Percentiles rank a stretch among this genome's conserved stretches.
Conservation (phyloP, 495 filamentous ascomycete species). For the Choiromyces venosus region DNA sequence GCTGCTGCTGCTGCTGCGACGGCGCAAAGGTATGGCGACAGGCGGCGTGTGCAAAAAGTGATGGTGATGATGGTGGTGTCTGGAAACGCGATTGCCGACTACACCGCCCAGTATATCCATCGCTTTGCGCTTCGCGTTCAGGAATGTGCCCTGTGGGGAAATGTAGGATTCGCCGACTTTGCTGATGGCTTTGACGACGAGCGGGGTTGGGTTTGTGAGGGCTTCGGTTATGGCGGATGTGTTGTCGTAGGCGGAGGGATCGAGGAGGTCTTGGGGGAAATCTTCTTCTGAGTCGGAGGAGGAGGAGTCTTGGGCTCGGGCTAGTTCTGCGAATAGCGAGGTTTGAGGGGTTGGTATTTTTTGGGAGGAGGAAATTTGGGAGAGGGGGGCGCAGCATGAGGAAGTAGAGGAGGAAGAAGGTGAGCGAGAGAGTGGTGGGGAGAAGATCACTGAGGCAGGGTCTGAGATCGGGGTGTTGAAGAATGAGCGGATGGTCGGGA, state of each 20-base stretch:
- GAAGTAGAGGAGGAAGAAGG: constrained; percentile 15
- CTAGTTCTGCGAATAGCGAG: constrained; percentile 36
- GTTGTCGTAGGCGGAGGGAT: constrained; percentile 7
- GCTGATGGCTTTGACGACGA: constrained; percentile 24
- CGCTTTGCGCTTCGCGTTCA: constrained; percentile 24
- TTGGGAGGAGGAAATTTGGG: neutral
- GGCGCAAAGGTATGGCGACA: neutral
- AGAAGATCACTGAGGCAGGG: constrained; percentile 12
- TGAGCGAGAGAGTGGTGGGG: constrained; percentile 11
- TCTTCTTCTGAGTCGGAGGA: constrained; percentile 9
- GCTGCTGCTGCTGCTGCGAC: neutral
- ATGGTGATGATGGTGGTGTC: neutral
- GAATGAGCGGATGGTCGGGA: constrained; percentile 35
- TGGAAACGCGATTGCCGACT: constrained; percentile 24
- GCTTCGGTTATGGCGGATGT: constrained; percentile 18
- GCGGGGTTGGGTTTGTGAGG: constrained; percentile 31
- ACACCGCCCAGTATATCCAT: constrained; percentile 27
- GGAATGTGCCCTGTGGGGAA: constrained; percentile 13
- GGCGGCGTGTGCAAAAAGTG: too few species aligned
- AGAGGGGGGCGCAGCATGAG: neutral
- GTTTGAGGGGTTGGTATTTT: constrained; percentile 4
- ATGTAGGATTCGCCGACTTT: constrained; percentile 12
- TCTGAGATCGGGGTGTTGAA: constrained; percentile 20
- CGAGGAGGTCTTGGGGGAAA: constrained; percentile 8
- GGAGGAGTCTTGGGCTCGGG: constrained; percentile 25